Evolutionary conservation across 768 basidiomycete species (phyloP), one percentile per base, ranked within the genome.

Genomic region (Lactarius deliciosus): DNA sequence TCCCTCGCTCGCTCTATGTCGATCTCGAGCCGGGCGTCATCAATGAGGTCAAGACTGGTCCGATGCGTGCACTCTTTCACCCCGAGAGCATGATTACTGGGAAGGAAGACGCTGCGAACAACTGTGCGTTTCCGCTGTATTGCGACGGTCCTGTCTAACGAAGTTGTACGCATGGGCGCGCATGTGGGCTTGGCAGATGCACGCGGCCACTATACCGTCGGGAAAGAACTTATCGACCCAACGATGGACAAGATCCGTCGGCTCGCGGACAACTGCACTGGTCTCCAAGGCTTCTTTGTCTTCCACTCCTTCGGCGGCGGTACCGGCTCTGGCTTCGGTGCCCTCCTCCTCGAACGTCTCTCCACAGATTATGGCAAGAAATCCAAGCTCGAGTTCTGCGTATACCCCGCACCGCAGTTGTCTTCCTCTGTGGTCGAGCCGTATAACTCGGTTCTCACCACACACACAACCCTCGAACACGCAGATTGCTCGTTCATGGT

Each of bases 251-350:
- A 91, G 75, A 83, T 97, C 72, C 92, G 96, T 75, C 88, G 91
- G 72, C 86, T 99, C 61, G 90, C 96, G 64, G 96, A 99, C 78
- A 96, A 96, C 83, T 98, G 96, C 81, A 84, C 85, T 63, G 96
- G 96, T 73, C 88, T 98, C 32, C 96, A 98, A 78, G 96, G 96
- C 68, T 99, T 98, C 85, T 98, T 98, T 77, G 94, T 97, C 73
- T 98, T 98, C 89, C 96, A 98, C 83, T 99, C 96, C 58, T 98
- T 99, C 78, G 96, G 96, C 77, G 96, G 96, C 75, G 96, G 96
- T 79, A 98, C 96, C 69, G 96, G 96, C 69, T 99, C 96, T 65
- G 96, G 96, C 71, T 96, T 99, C 76, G 96, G 96, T 74, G 95
- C 96, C 60, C 86, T 98, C 71, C 86, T 98, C 61, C 87, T 99